Conservation (phyloP, 2,329 filamentous ascomycete species). For the Byssochlamys sp. region DNA sequence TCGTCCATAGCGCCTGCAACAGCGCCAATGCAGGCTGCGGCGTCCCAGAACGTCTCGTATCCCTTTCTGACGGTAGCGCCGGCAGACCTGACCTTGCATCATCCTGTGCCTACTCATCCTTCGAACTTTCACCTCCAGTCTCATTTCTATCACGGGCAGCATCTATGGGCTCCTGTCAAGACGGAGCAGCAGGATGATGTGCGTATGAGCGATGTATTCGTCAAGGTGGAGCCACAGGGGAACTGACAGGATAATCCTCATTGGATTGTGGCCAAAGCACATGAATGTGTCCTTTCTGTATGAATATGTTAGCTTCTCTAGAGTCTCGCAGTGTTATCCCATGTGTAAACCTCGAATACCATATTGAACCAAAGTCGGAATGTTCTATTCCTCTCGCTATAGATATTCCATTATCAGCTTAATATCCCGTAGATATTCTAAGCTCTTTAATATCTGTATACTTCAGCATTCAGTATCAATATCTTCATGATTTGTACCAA, state of each 20-base stretch:
- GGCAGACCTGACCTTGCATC: conserved; percentile 10
- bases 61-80: conserved; percentile 10
- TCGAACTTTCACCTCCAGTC: conserved; percentile 1
- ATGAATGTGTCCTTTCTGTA: no score
- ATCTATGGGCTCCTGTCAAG: conserved; percentile 18
- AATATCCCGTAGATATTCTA: no score
- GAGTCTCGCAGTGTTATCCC: no score
- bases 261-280: no score
- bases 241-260: background rate
- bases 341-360: no score
- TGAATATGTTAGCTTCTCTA: no score
- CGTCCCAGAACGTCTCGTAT: conserved; percentile 5
- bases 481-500: no score
- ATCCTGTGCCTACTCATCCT: conserved; percentile 4
- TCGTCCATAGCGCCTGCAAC: conserved; percentile 6
- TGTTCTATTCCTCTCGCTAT: no score
- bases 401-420: no score
- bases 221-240: conserved; percentile 13
- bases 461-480: no score
- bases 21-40: background rate
- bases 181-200: conserved; percentile 10
- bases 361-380: no score
- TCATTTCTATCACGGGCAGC: conserved; percentile 3
- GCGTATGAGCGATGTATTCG: conserved; percentile 7
- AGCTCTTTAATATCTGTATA: no score